Base-by-base conservation (phyloP, 768 basidiomycete genomes). In the Psilocybe cubensis region DNA sequence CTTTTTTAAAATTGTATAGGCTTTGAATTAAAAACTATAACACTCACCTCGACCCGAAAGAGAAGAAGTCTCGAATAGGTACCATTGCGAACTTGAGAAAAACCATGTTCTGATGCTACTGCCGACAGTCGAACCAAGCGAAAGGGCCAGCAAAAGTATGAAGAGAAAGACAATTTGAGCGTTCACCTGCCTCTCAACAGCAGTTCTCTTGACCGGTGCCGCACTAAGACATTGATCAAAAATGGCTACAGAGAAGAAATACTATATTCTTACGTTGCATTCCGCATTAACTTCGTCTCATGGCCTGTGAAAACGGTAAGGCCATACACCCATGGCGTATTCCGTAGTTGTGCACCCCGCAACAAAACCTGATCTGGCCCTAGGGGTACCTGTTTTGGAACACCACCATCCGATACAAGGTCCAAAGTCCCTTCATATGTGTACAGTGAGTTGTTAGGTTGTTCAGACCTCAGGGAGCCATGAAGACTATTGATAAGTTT, bases 231-330 rank as follows among this genome's bases (percentile, higher is more conserved):
- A 51, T 17, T n/a, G 23, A 49, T 23, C 18, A 53, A 52, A 42
- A 21, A 28, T 43, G 21, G 7, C 28, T 43, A 25, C 33, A 25
- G 35, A 12, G 42, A n/a, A 28, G 11, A 28, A 24, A 20, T 24
- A 5, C 12, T 20, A 48, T 11, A 18, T 31, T 79, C 93, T 76
- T 67, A 95, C 94, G 96, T 98, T 41, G 97, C 96, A 66, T 98
- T 98, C 57, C 93, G 84, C 94, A 98, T 96, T 33, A 99, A 74
- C 72, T 99, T 99, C 18, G 97, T 98, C 78, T 99, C 96, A 68
- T 98, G 97, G 0, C 97, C 97, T 0, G 95, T 96, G 65, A 94
- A 98, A 40, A 98, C 91, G 29, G 88, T 89, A 7, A 99, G 69
- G 11, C 96, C 96, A 71, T 98, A 98, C 25, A 92, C 84, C 97